Percentiles rank a stretch among this genome's conserved stretches.
Evolutionary conservation across 2,329 filamentous ascomycete species (phyloP).

Genomic region (Neopestalotiopsis sp.): DNA sequence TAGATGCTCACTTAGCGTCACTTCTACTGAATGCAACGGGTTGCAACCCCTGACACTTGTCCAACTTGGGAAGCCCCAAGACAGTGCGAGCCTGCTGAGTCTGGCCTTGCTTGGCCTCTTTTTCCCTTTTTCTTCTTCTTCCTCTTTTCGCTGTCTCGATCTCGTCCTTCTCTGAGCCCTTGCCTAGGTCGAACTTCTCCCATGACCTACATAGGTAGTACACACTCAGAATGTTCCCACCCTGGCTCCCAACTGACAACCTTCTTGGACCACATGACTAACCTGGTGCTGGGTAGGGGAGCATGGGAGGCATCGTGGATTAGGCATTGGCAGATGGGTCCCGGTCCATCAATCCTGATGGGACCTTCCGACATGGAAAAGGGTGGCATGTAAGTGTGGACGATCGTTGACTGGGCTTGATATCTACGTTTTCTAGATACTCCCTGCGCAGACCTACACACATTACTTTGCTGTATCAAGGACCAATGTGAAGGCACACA

Average conservation of each 20-base stretch:
- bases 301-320: not conserved
- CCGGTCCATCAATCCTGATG: not conserved
- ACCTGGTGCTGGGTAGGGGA: not conserved
- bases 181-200: too few relatives aligned
- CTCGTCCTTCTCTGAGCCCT: too few relatives aligned
- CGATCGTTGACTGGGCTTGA: too few relatives aligned
- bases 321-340: not conserved
- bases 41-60: conserved; percentile 15
- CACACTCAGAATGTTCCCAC: too few relatives aligned
- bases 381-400: not conserved
- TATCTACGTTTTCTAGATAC: not conserved
- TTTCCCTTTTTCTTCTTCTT: not conserved
- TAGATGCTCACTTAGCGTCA: not conserved
- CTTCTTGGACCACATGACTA: not conserved
- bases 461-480: too few relatives aligned
- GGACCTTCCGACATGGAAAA: not conserved
- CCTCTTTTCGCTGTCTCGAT: too few relatives aligned
- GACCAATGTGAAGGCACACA: too few relatives aligned
- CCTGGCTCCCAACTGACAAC: not conserved
- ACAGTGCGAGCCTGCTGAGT: conserved; percentile 4
- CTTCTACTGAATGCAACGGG: not conserved
- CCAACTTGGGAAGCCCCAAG: conserved; percentile 14
- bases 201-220: too few relatives aligned
- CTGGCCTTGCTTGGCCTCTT: not conserved
- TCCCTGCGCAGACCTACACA: not conserved